Evolutionary conservation across 306 rosid genomes (phyloP).

Genomic region (Pterocarpus macrocarpus): DNA sequence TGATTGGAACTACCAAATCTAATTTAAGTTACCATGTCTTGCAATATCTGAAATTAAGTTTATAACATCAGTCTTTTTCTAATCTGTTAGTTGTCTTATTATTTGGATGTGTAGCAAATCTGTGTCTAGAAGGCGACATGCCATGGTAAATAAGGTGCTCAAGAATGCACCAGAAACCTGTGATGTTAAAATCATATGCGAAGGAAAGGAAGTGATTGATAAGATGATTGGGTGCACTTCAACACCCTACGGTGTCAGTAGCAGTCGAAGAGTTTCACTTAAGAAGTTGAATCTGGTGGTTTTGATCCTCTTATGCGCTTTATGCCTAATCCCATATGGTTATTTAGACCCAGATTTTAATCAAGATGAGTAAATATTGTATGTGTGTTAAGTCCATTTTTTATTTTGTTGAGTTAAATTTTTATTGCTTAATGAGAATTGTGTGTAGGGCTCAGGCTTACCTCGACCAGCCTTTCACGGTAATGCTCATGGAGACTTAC

Average conservation of each 20-base stretch:
- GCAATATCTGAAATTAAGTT: neutral
- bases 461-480: neutral
- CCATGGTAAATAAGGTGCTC: slow-evolving; percentile 18
- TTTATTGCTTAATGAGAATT: no score
- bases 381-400: neutral
- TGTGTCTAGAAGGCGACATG: slow-evolving; percentile 12
- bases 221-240: slow-evolving; percentile 2
- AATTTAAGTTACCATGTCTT: slow-evolving; percentile 33
- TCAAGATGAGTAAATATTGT: neutral
- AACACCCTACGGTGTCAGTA: neutral
- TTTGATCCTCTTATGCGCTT: neutral
- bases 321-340: neutral
- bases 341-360: slow-evolving; percentile 2
- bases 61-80: neutral
- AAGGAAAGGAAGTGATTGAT: slow-evolving; percentile 40
- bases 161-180: slow-evolving; percentile 36
- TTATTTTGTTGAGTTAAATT: neutral
- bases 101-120: no score
- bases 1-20: slow-evolving; percentile 38
- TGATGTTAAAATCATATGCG: slow-evolving; percentile 40
- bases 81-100: no score
- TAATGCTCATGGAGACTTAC: slow-evolving; percentile 13
- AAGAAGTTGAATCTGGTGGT: slow-evolving; percentile 6
- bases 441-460: no score
- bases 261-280: neutral